Evolutionary conservation across 805 yeast species (phyloP).

Genomic region (Myxozyma monticola): DNA sequence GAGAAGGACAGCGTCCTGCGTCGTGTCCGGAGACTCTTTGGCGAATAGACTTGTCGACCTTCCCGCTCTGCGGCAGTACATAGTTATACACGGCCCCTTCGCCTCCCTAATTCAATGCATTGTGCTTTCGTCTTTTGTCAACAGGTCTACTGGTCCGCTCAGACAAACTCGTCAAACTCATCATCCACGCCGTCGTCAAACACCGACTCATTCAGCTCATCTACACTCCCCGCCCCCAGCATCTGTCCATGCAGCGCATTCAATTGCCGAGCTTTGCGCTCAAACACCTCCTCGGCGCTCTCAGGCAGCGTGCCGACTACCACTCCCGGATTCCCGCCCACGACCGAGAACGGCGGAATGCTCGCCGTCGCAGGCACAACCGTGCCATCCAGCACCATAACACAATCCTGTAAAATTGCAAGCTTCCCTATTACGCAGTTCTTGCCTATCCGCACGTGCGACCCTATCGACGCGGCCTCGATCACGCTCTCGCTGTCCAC

Average conservation of each 20-base stretch:
- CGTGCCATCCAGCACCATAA: conserved; percentile 37
- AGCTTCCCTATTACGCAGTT: conserved; percentile 39
- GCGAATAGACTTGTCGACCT: conserved; percentile 72
- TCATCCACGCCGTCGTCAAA: conserved; percentile 16
- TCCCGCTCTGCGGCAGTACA: not conserved
- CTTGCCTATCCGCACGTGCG: conserved; percentile 40
- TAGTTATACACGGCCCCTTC: not conserved
- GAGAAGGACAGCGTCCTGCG: conserved; percentile 94
- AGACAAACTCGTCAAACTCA: conserved; percentile 10
- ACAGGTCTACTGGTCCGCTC: too few species aligned
- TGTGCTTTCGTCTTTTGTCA: too few species aligned
- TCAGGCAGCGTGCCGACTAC: conserved; percentile 37
- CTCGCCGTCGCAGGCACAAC: conserved; percentile 41
- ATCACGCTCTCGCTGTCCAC: conserved; percentile 38
- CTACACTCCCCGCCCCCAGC: not conserved
- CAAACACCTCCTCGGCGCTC: conserved; percentile 36
- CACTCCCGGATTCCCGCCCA: conserved; percentile 36
- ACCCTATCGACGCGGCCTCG: conserved; percentile 44
- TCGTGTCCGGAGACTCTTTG: conserved; percentile 91
- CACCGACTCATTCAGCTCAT: conserved; percentile 3
- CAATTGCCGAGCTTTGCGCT: conserved; percentile 35
- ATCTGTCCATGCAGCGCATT: conserved; percentile 27
- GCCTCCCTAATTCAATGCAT: too few species aligned
- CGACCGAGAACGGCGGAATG: conserved; percentile 39
- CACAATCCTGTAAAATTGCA: conserved; percentile 43